Evolutionary conservation across 2,329 filamentous ascomycete genomes (phyloP), one percentile per base, ranked within the genome.

Genomic region (Hirsutella minnesotensis): DNA sequence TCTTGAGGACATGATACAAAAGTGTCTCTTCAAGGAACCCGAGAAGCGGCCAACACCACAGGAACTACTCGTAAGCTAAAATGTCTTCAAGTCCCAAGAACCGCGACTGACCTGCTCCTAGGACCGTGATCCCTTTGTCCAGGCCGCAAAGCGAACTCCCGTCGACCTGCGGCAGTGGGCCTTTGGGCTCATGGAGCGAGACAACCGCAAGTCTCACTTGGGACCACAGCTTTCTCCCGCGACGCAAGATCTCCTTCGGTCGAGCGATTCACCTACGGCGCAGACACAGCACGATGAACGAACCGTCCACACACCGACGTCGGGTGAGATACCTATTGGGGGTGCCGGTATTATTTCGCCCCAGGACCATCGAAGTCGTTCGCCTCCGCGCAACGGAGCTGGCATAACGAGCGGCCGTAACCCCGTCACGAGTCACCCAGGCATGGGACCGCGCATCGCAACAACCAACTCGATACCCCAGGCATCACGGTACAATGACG

Each of bases 131-230:
- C 80, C 88, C 3, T 98, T 98, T 63, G 79, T 98, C 18, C 88
- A 95, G 64, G 92, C 92, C 42, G 92, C 92, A 39, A 96, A 96
- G 69, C 79, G 90, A 52, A 98, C 92, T 1, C 92, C 92, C 1
- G 92, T 98, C 40, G 84, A 98, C 60, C 73, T 98, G 29, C 79
- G 85, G 61, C 86, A 88, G 49, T 98, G 92, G 92, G 90, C 92
- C 19, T 79, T 94, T 39, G 81, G 86, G 55, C 77, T 96, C 71
- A 90, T 96, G 78, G 89, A 95, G 60, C 80, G 83, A 53, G 86
- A 95, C 63, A 95, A 95, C 63, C 86, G 92, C 59, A 95, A 94
- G 63, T 95, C 89, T 22, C 90, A 95, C 60, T 75, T 95, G 31
- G 85, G 81, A 15, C 87, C 88, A 29, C 81, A 85, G 55, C 70